phyloP scores from a whole-genome alignment of 805 yeast genomes.

The Kodamaea hsintzibuensis region DNA sequence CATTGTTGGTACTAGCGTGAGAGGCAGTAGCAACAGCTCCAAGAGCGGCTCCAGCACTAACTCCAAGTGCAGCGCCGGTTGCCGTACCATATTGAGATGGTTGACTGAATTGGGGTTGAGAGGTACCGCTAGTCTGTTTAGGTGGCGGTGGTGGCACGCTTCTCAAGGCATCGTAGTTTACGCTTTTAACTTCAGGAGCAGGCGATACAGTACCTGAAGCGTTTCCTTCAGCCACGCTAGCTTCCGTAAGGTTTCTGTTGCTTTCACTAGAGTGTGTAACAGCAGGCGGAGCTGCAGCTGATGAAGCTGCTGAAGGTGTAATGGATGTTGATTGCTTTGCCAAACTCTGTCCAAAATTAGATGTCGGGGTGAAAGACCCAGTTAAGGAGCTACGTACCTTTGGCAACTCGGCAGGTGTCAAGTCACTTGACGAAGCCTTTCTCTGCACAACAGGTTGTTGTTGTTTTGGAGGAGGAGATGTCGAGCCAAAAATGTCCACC shows the following conservation, averaged over 20 bases:
- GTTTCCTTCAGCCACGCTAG: background rate
- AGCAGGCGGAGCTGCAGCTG: slow-evolving; percentile 1
- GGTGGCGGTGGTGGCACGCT: slow-evolving; percentile 47
- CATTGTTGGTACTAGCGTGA: too few relatives aligned
- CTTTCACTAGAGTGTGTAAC: too few relatives aligned
- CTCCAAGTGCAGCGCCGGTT: slow-evolving; percentile 18
- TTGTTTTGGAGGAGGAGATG: slow-evolving; percentile 22
- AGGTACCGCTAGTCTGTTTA: slow-evolving; percentile 17
- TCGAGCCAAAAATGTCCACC: slow-evolving; percentile 47
- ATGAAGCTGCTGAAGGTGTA: slow-evolving; percentile 19
- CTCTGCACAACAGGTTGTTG: background rate
- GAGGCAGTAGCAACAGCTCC: background rate
- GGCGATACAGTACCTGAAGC: background rate
- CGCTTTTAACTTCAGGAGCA: slow-evolving; percentile 14
- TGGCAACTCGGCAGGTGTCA: slow-evolving; percentile 31
- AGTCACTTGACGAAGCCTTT: slow-evolving; percentile 34
- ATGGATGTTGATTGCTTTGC: slow-evolving; percentile 34
- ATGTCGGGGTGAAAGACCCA: slow-evolving; percentile 72
- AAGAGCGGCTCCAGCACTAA: background rate
- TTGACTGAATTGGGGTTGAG: slow-evolving; percentile 9
- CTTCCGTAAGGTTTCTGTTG: background rate
- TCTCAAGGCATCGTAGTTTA: slow-evolving; percentile 54
- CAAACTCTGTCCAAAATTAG: slow-evolving; percentile 81
- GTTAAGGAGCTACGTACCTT: slow-evolving; percentile 32
- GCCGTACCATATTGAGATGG: slow-evolving; percentile 10